Conservation (phyloP, 2,329 filamentous ascomycete genomes). For the Blastomyces emzantsi region DNA sequence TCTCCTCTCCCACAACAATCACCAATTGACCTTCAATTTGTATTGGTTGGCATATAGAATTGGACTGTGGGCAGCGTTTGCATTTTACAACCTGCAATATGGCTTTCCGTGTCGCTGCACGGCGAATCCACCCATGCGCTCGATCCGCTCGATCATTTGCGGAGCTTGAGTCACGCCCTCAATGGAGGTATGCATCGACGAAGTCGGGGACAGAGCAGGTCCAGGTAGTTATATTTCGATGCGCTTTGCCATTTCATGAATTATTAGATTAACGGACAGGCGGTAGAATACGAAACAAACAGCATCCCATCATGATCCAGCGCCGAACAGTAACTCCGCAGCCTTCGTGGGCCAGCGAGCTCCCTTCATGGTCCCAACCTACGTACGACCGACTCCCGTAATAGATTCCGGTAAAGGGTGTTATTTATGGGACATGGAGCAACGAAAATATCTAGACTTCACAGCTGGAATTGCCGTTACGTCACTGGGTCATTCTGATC, state of each 20-base stretch:
- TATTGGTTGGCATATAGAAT: neutral
- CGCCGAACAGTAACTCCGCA: slow-evolving; percentile 62
- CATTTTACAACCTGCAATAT: neutral
- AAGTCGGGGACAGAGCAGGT: neutral
- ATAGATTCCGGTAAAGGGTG: slow-evolving; percentile 83
- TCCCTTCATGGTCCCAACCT: slow-evolving; percentile 92
- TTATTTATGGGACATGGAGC: slow-evolving; percentile 84
- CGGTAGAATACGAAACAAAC: slow-evolving; percentile 37
- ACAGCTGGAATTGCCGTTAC: slow-evolving; percentile 96
- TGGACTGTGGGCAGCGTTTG: neutral
- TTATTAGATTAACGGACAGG: slow-evolving; percentile 5
- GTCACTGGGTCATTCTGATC: slow-evolving; percentile 80
- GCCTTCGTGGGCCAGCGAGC: slow-evolving; percentile 65
- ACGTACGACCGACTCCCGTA: slow-evolving; percentile 79
- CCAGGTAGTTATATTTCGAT: neutral
- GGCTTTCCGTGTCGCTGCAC: neutral
- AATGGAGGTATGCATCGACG: slow-evolving; percentile 4
- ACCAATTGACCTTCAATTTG: neutral
- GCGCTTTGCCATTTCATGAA: neutral
- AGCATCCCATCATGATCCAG: slow-evolving; percentile 62
- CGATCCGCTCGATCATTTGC: neutral
- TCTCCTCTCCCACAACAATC: neutral
- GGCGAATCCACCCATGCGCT: neutral
- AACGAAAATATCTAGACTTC: slow-evolving; percentile 84
- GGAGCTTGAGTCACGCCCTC: slow-evolving; percentile 9